Percentiles rank a stretch among this genome's conserved stretches.
phyloP scores from a whole-genome alignment of 306 rosid genomes.

The Vachellia pachyceras region DNA sequence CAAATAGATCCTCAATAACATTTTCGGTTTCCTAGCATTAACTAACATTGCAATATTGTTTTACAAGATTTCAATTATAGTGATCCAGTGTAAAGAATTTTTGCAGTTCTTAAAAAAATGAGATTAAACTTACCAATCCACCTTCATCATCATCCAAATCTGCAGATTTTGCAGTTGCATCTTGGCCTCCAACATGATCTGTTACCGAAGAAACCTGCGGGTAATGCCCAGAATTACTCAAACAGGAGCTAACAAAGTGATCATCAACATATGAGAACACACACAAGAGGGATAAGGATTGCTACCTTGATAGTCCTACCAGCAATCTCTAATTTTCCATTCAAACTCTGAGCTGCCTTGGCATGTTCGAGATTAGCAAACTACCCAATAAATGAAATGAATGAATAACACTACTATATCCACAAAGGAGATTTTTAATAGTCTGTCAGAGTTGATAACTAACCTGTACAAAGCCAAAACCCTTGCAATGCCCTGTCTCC shows the following conservation, averaged over 20 bases:
- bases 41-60: neutral
- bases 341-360: slow-evolving; percentile 96
- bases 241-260: neutral
- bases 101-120: neutral
- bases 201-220: slow-evolving; percentile 95
- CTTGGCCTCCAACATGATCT: slow-evolving; percentile 96
- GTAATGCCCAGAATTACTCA: slow-evolving; percentile 30
- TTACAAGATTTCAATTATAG: slow-evolving; percentile 1
- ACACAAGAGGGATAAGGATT: neutral
- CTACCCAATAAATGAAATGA: slow-evolving; percentile 47
- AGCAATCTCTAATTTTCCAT: slow-evolving; percentile 95
- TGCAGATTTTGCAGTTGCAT: slow-evolving; percentile 81
- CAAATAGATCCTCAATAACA: neutral
- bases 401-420: slow-evolving; percentile 8
- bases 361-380: slow-evolving; percentile 96
- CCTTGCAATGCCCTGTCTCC: slow-evolving; percentile 99
- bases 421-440: slow-evolving; percentile 7
- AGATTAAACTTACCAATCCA: slow-evolving; percentile 74
- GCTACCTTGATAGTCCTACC: slow-evolving; percentile 91
- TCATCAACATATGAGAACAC: neutral
- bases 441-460: slow-evolving; percentile 41
- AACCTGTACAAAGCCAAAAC: slow-evolving; percentile 98
- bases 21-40: neutral
- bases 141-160: slow-evolving; percentile 99
- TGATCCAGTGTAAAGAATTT: neutral